Conservation (phyloP, 2,329 filamentous ascomycete species). For the Neofusicoccum kwambonambiense region DNA sequence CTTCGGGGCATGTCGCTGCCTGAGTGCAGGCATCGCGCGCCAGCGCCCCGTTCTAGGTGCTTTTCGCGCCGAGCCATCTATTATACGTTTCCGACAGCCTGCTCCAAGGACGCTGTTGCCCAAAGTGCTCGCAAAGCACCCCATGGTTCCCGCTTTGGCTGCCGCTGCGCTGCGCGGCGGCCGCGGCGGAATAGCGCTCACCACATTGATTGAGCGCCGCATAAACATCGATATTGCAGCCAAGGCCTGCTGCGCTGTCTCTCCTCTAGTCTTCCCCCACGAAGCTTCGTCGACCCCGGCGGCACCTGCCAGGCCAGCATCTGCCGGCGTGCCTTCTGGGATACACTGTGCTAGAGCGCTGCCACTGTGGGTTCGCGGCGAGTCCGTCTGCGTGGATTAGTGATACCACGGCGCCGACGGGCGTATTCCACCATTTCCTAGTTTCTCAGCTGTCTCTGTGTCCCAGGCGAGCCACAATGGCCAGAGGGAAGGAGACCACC, state of each 20-base stretch:
- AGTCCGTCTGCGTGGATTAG: background rate
- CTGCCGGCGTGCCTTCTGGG: background rate
- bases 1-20: too few species aligned
- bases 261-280: background rate
- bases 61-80: too few species aligned
- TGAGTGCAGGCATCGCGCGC: too few species aligned
- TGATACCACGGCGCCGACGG: too few species aligned
- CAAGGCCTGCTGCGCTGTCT: background rate
- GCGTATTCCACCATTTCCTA: background rate
- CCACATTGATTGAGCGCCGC: background rate
- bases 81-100: too few species aligned
- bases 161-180: too few species aligned
- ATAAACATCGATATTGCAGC: background rate
- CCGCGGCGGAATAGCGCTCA: background rate
- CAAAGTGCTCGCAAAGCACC: too few species aligned
- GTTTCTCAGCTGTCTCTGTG: background rate
- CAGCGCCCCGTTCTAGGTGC: too few species aligned
- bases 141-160: too few species aligned
- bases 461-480: background rate
- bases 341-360: background rate
- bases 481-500: background rate
- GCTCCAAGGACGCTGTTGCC: too few species aligned
- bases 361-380: background rate
- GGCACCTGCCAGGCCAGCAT: background rate
- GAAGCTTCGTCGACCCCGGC: background rate